Evolutionary conservation across 2,329 filamentous ascomycete species (phyloP).

Genomic region (Fusarium napiforme): DNA sequence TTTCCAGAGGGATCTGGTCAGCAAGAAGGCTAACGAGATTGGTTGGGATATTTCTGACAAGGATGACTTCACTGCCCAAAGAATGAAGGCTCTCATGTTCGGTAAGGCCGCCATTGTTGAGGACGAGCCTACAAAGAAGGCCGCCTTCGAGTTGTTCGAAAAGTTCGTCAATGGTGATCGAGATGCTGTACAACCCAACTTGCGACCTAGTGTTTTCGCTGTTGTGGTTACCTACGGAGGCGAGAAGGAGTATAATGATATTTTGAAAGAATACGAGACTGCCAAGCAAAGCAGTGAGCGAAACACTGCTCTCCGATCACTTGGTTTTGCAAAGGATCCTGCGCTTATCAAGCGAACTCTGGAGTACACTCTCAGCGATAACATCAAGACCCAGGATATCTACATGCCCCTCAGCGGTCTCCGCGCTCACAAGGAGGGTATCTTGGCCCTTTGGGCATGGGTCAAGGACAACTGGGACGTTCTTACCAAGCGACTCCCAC

Average conservation of each 20-base stretch:
- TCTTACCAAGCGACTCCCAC: constrained; percentile 82
- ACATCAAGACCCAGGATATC: constrained; percentile 94
- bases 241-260: constrained; percentile 58
- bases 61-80: constrained; percentile 90
- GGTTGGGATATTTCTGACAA: constrained; percentile 88
- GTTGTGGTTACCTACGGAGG: constrained; percentile 87
- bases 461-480: constrained; percentile 90
- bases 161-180: constrained; percentile 84
- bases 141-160: constrained; percentile 89
- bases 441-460: constrained; percentile 84
- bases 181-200: constrained; percentile 88
- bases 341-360: constrained; percentile 86
- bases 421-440: constrained; percentile 79
- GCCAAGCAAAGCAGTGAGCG: constrained; percentile 83
- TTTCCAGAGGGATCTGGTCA: constrained; percentile 83
- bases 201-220: constrained; percentile 86
- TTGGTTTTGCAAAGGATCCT: constrained; percentile 82
- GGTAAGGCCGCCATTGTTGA: constrained; percentile 83
- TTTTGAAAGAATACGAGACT: constrained; percentile 46
- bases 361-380: constrained; percentile 76
- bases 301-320: constrained; percentile 85
- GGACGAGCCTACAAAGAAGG: constrained; percentile 80
- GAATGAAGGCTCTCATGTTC: constrained; percentile 94
- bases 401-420: constrained; percentile 88
- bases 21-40: constrained; percentile 82